Conservation (phyloP, 2,329 filamentous ascomycete species). For the Grosmannia huntii region DNA sequence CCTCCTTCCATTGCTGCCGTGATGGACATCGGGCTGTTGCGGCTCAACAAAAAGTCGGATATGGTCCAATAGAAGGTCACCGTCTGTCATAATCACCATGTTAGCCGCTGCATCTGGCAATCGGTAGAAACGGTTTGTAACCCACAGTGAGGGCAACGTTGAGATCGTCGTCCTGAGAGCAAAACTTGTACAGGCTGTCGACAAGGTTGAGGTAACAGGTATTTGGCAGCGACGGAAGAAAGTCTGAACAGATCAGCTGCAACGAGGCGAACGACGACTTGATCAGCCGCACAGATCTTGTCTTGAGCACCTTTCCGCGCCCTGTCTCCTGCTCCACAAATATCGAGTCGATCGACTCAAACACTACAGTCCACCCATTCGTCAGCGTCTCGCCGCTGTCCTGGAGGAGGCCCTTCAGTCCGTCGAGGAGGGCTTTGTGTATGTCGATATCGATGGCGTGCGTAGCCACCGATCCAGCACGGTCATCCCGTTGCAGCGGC, state of each 20-base stretch:
- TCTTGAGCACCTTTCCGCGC: constrained; percentile 26
- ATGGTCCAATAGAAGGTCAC: constrained; percentile 95
- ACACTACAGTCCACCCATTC: constrained; percentile 74
- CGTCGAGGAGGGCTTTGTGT: constrained; percentile 67
- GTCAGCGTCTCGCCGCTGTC: constrained; percentile 75
- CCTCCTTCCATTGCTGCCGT: constrained; percentile 42
- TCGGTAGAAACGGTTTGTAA: not conserved
- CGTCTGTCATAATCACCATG: constrained; percentile 36
- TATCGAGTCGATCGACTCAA: constrained; percentile 73
- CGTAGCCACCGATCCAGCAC: constrained; percentile 40
- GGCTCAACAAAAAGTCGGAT: constrained; percentile 67
- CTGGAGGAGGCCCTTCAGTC: constrained; percentile 71
- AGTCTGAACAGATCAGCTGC: constrained; percentile 91
- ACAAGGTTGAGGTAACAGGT: constrained; percentile 66
- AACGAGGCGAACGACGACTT: constrained; percentile 79
- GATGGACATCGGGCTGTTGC: constrained; percentile 44
- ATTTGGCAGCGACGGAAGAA: constrained; percentile 60
- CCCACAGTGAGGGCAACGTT: constrained; percentile 85
- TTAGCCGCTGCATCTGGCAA: not conserved
- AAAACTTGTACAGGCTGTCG: constrained; percentile 80
- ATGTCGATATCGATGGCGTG: constrained; percentile 62
- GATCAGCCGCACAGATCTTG: constrained; percentile 61
- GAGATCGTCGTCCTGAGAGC: constrained; percentile 77
- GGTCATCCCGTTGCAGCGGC: constrained; percentile 41
- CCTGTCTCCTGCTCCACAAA: constrained; percentile 39